Evolutionary conservation across 2,329 filamentous ascomycete genomes (phyloP).

Genomic region (Sporothrix schenckii): DNA sequence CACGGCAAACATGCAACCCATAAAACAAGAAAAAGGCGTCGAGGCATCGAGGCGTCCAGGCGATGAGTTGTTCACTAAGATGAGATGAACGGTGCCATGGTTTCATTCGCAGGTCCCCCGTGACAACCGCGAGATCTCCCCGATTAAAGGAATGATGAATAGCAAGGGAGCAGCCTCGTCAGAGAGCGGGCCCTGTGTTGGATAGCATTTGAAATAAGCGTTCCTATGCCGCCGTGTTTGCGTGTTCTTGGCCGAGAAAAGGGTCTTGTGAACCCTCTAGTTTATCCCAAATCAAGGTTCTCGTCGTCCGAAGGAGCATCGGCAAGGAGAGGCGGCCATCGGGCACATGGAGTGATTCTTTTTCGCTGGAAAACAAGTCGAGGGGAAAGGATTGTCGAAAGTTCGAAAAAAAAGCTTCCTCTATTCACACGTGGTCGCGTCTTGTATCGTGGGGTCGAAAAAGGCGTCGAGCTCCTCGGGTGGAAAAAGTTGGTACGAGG

Average conservation of each 20-base stretch:
- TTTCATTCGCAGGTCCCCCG: neutral
- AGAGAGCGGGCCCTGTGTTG: neutral
- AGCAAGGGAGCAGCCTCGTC: neutral
- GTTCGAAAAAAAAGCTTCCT: constrained; percentile 1
- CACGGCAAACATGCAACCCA: neutral
- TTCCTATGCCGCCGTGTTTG: neutral
- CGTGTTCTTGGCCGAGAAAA: neutral
- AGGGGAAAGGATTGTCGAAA: neutral
- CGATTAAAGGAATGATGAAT: neutral
- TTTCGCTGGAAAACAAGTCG: neutral
- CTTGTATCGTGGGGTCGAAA: neutral
- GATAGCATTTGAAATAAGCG: too few species aligned
- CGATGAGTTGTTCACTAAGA: neutral
- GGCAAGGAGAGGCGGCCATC: neutral
- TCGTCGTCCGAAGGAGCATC: neutral
- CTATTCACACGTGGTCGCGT: constrained; percentile 2
- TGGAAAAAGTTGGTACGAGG: neutral
- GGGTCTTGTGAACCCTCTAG: neutral
- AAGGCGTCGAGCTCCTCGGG: neutral
- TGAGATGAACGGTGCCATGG: neutral
- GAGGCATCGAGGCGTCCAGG: too few species aligned
- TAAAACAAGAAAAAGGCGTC: neutral
- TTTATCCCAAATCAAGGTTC: neutral
- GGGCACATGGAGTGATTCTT: neutral
- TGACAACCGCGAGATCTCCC: neutral